Conservation (phyloP, 139 green algal species). For the Chlorella sp. region DNA sequence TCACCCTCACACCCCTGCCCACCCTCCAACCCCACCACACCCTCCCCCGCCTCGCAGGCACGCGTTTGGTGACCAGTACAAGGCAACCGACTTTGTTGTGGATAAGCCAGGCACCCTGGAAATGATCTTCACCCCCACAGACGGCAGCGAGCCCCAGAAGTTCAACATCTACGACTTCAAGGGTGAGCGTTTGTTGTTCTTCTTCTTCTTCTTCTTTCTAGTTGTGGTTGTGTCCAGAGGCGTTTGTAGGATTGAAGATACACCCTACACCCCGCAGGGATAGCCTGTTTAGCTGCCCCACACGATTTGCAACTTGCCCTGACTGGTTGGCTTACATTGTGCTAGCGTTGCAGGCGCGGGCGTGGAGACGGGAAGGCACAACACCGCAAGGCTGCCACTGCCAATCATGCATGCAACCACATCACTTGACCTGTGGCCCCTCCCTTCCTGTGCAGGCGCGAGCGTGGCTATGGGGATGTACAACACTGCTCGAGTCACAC, state of each 20-base stretch:
- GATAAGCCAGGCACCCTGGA: constrained; percentile 83
- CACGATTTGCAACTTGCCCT: no score
- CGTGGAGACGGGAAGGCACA: not conserved
- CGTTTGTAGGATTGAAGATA: not conserved
- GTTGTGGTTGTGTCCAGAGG: not conserved
- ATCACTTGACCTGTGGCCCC: no score
- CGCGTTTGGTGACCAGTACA: constrained; percentile 98
- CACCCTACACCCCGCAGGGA: no score
- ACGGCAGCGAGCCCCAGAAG: constrained; percentile 59
- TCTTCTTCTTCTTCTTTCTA: not conserved
- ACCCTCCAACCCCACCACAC: not conserved
- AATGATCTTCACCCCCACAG: constrained; percentile 75
- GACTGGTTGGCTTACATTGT: not conserved
- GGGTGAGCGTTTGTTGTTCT: no score
- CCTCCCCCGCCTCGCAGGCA: constrained; percentile 67
- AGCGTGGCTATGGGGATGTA: no score
- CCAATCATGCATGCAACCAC: no score
- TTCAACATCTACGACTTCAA: constrained; percentile 67
- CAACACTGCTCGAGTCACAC: no score
- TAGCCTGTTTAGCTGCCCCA: no score
- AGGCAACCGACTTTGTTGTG: constrained; percentile 89
- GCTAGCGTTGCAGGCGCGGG: not conserved
- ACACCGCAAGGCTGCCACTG: no score
- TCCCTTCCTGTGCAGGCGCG: no score
- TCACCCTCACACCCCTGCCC: not conserved